These are phyloP conservation scores for Cladosporium sp. DNA, from an alignment of 2,329 filamentous ascomycete genomes.

Conservation along the genomic window DNA sequence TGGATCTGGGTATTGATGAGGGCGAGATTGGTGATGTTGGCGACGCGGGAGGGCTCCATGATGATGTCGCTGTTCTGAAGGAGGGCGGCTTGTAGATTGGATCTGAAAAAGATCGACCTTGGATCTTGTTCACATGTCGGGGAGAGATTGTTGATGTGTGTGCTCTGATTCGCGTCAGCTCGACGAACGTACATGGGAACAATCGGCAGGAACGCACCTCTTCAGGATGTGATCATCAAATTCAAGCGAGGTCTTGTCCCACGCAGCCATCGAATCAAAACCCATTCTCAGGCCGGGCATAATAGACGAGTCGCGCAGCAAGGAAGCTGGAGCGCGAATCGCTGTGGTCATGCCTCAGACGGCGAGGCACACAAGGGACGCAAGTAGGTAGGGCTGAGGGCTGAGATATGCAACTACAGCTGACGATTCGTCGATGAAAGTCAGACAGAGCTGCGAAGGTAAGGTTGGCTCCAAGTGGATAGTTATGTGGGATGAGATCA, in stretches of 20 bases:
- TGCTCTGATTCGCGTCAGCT: not conserved
- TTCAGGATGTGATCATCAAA: constrained; percentile 16
- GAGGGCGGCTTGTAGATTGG: constrained; percentile 15
- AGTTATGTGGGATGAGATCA: too few species aligned
- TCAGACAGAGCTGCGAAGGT: too few species aligned
- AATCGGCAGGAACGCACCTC: constrained; percentile 10
- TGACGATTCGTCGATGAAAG: not conserved
- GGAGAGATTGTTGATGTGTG: not conserved
- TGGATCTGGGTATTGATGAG: constrained; percentile 12
- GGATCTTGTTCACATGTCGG: constrained; percentile 10
- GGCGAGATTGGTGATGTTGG: constrained; percentile 13
- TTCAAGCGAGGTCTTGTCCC: constrained; percentile 14
- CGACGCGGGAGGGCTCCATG: constrained; percentile 29
- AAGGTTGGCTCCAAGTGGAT: too few species aligned
- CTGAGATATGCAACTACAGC: not conserved
- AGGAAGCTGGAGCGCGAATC: constrained; percentile 1
- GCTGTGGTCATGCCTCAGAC: constrained; percentile 10
- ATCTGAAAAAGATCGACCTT: constrained; percentile 8
- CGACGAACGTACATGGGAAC: not conserved
- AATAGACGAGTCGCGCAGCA: not conserved
- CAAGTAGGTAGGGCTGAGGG: constrained; percentile 7
- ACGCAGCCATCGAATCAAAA: constrained; percentile 22
- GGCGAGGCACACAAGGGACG: not conserved
- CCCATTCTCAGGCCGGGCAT: constrained; percentile 14
- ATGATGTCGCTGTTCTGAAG: constrained; percentile 23